Evolutionary conservation across 768 basidiomycete genomes (phyloP).

Genomic region (Boletellus emodensis): DNA sequence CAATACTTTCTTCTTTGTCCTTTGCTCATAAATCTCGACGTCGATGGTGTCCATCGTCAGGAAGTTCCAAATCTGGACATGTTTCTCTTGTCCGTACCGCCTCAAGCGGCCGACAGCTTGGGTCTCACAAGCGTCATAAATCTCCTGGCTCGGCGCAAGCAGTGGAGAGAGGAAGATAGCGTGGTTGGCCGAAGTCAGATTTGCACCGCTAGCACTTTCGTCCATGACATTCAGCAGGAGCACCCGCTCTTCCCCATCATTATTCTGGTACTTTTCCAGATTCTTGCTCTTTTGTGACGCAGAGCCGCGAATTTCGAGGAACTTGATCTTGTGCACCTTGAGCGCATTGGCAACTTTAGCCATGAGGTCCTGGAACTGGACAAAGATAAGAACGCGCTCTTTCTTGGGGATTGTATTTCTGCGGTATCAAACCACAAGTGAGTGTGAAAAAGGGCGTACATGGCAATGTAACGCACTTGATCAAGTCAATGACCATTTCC

Average conservation of each 20-base stretch:
- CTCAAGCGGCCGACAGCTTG: constrained; percentile 82
- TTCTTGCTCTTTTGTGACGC: constrained; percentile 76
- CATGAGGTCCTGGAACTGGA: constrained; percentile 94
- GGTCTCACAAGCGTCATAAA: constrained; percentile 79
- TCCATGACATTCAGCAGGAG: constrained; percentile 90
- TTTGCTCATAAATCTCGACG: constrained; percentile 70
- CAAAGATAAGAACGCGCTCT: constrained; percentile 87
- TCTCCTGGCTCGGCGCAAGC: constrained; percentile 74
- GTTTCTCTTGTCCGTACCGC: constrained; percentile 78
- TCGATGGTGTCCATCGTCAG: constrained; percentile 87
- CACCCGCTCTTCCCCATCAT: constrained; percentile 70
- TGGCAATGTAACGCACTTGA: constrained; percentile 51
- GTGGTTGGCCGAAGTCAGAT: constrained; percentile 90
- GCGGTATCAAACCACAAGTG: background rate
- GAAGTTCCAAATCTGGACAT: constrained; percentile 80
- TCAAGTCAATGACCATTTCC: constrained; percentile 69
- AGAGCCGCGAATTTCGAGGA: constrained; percentile 77
- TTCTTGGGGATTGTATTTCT: constrained; percentile 67
- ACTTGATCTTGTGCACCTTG: constrained; percentile 62
- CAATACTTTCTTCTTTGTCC: constrained; percentile 25
- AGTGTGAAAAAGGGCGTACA: background rate
- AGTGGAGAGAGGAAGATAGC: constrained; percentile 94
- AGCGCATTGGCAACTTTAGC: constrained; percentile 87
- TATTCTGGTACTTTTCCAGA: constrained; percentile 83
- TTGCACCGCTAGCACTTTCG: constrained; percentile 91